Conservation (phyloP, 148 eudicot species). For the Nepenthes mirabilis region DNA sequence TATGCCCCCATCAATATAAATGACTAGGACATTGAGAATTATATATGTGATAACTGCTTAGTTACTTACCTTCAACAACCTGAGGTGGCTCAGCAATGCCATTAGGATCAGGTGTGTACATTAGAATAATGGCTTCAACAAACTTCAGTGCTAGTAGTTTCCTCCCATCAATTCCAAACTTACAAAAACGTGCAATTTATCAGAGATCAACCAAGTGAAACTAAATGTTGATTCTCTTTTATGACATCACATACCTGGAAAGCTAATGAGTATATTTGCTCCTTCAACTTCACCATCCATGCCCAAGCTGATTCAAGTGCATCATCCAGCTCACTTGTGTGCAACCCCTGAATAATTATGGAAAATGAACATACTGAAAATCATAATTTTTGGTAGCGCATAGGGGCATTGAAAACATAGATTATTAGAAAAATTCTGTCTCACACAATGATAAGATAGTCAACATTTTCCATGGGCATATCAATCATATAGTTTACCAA, state of each 20-base stretch:
- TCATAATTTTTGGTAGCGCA: background rate
- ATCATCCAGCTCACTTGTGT: constrained; percentile 46
- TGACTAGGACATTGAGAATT: constrained; percentile 6
- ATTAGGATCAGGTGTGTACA: constrained; percentile 86
- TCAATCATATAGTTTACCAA: no score
- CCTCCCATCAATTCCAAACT: constrained; percentile 76
- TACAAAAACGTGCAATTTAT: constrained; percentile 5
- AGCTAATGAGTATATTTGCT: constrained; percentile 68
- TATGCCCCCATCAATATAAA: constrained; percentile 1
- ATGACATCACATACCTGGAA: constrained; percentile 49
- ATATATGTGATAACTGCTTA: constrained; percentile 1
- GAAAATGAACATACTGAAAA: background rate
- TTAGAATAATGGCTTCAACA: constrained; percentile 63
- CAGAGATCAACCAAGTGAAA: background rate
- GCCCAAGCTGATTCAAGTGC: constrained; percentile 70
- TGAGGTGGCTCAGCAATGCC: constrained; percentile 63
- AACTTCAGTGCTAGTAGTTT: constrained; percentile 80
- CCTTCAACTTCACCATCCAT: constrained; percentile 66
- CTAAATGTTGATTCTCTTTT: background rate
- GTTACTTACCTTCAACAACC: constrained; percentile 42
- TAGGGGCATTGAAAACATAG: background rate
- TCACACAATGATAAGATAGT: no score
- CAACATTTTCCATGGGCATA: no score
- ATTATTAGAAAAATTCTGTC: background rate
- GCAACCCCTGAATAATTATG: constrained; percentile 40